Evolutionary conservation across 2,329 filamentous ascomycete species (phyloP).

Genomic region (Sporothrix humicola): DNA sequence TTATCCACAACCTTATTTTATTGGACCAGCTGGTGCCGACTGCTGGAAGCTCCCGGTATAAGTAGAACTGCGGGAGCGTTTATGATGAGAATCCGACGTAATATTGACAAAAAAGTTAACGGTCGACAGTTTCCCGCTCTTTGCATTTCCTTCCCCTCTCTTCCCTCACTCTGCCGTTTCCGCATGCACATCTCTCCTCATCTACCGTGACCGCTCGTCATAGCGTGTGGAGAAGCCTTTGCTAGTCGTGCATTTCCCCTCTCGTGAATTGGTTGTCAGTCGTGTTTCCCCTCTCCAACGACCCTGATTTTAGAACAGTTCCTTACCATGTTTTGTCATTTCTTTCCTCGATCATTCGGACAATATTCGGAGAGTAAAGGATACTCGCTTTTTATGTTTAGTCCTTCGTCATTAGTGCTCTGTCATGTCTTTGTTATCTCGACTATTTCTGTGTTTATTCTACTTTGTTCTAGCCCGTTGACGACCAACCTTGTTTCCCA

Average conservation of each 20-base stretch:
- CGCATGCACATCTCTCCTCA: constrained; percentile 10
- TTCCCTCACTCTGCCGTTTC: background rate
- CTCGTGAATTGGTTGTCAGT: background rate
- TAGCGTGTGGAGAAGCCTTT: background rate
- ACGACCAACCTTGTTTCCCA: background rate
- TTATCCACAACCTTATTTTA: background rate
- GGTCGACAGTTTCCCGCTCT: background rate
- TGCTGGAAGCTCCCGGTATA: background rate
- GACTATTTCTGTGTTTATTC: background rate
- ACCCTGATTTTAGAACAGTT: background rate
- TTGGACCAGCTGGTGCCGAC: constrained; percentile 1
- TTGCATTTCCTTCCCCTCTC: background rate
- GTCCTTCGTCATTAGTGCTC: background rate
- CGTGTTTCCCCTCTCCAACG: background rate
- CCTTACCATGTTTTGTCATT: background rate
- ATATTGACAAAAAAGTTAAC: background rate
- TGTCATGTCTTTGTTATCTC: constrained; percentile 1
- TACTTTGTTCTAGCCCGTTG: background rate
- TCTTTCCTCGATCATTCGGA: background rate
- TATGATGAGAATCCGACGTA: too few species aligned
- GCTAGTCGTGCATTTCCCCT: constrained; percentile 10
- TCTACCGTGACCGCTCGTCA: background rate
- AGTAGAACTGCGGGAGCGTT: background rate
- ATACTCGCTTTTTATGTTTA: background rate
- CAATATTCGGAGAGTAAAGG: background rate